phyloP scores from a whole-genome alignment of 495 filamentous ascomycete species.

The Lasiosphaeria hispida region DNA sequence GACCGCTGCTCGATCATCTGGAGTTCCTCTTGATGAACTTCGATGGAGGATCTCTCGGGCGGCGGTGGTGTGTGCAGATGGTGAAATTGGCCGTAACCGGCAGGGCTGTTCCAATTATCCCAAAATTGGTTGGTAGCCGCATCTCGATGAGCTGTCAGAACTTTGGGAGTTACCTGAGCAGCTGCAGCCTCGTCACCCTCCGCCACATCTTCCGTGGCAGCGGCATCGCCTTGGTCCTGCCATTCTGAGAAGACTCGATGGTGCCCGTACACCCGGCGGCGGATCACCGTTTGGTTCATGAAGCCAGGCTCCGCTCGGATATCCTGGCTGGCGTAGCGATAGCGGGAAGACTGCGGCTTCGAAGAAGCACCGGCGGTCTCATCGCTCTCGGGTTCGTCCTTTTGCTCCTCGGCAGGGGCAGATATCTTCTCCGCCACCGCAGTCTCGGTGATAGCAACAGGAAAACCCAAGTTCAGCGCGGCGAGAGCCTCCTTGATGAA shows the following conservation, averaged over 20 bases:
- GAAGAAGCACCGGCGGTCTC: not conserved
- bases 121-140: too few relatives aligned
- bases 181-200: too few relatives aligned
- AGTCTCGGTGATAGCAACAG: too few relatives aligned
- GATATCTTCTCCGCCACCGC: too few relatives aligned
- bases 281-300: not conserved
- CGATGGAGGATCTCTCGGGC: not conserved
- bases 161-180: not conserved
- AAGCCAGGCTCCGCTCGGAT: constrained; percentile 3
- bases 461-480: too few relatives aligned
- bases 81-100: too few relatives aligned
- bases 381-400: not conserved
- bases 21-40: not conserved
- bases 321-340: not conserved
- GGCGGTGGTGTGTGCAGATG: not conserved
- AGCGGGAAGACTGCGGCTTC: not conserved
- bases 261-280: not conserved
- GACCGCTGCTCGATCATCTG: not conserved
- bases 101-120: too few relatives aligned
- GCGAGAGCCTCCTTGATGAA: too few relatives aligned
- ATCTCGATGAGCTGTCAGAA: not conserved
- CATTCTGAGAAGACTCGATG: not conserved
- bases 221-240: not conserved
- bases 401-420: too few relatives aligned
- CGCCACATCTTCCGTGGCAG: too few relatives aligned